Conservation (phyloP, 164 flowering plant species). For the Vitis cinerea region DNA sequence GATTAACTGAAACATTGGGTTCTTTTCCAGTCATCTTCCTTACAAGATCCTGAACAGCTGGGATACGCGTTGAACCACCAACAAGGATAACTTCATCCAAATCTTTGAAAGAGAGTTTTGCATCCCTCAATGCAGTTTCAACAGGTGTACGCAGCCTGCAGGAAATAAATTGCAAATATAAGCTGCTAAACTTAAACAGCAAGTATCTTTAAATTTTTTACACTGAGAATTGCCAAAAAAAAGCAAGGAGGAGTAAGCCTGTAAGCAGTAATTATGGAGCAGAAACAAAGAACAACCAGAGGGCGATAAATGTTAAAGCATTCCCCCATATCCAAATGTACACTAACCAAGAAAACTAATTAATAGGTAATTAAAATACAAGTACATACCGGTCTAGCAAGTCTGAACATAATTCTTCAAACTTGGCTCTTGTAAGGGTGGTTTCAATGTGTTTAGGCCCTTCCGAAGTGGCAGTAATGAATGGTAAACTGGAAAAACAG, state of each 20-base stretch:
- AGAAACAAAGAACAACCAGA: no score
- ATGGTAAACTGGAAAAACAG: constrained; percentile 33
- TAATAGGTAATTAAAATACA: background rate
- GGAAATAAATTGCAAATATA: background rate
- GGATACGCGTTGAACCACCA: constrained; percentile 82
- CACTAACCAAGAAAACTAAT: background rate
- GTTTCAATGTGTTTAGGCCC: constrained; percentile 51
- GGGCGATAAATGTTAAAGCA: no score
- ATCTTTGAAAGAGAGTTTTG: constrained; percentile 67
- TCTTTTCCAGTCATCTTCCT: constrained; percentile 71
- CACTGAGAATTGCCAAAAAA: no score
- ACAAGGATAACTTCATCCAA: constrained; percentile 84
- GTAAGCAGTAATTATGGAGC: no score
- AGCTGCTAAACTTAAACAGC: no score
- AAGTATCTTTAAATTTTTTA: no score
- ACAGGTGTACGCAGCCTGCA: constrained; percentile 66
- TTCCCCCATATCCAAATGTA: no score
- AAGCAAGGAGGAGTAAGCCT: no score
- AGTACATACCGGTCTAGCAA: constrained; percentile 37
- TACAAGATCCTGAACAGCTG: constrained; percentile 81
- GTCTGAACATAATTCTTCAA: constrained; percentile 41
- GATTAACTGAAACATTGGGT: constrained; percentile 81
- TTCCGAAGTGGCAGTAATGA: constrained; percentile 41
- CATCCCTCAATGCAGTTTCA: constrained; percentile 69
- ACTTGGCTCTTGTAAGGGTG: constrained; percentile 41